Evolutionary conservation across 179 eudicot species (phyloP), one percentile per base, ranked within the genome.

Genomic region (Monotropa hypopitys): DNA sequence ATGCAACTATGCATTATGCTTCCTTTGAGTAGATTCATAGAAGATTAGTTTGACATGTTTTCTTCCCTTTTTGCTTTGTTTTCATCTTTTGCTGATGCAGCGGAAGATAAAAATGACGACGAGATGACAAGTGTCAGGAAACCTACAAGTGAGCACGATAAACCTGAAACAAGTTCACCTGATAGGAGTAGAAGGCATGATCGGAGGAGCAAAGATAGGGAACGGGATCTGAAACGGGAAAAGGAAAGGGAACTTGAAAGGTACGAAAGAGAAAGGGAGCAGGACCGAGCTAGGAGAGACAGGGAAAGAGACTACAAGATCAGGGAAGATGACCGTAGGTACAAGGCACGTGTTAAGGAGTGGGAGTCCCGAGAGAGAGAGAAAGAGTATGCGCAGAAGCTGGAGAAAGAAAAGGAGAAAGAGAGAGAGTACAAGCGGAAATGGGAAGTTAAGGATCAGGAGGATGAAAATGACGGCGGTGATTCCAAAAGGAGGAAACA

Each of bases 181-280:
- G 92, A 93, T 77, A 86, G 92, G 84, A 78, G 77, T 78, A 90
- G 92, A 87, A 85, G 91, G 80, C 73, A 87, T 83, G 97, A 95
- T 75, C 86, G 87, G 76, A 84, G 88, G 53, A 80, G 88, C 75
- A 90, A 88, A 80, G 98, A 91, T 54, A 84, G 86, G 77, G 97
- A 96, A 42, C 84, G 97, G 69, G 94, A 91, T 43, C 15, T 68
- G 76, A 88, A 89, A 76, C 86, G 90, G 74, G 97, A 93, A 38
- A 93, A 88, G 81, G 99, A 91, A 85, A 85, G 94, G 80, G 98
- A 96, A 82, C 89, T 96, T 51, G 98, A 96, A 76, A 91, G 97
- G 83, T 83, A 90, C 47, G 98, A 96, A 86, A 87, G 91, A 86
- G 98, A 93, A 59, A 86, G 98, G 70, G 98, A 91, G 86, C 97